Percentiles rank a stretch among this genome's conserved stretches.
These are phyloP conservation scores for Candida stauntonica DNA, from an alignment of 805 yeast species.

Conservation along the genomic window DNA sequence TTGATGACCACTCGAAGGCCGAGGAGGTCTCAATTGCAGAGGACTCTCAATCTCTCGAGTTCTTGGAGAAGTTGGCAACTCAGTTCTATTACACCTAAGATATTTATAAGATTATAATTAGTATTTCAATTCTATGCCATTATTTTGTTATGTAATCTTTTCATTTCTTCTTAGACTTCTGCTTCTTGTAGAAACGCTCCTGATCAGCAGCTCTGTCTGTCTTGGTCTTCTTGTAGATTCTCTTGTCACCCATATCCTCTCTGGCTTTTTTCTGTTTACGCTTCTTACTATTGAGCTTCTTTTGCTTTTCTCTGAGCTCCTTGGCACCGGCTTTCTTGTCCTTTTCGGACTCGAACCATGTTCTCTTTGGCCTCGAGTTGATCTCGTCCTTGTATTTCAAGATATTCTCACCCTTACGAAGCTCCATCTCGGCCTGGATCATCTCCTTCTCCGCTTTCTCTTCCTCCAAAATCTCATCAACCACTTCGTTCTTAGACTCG, in stretches of 20 bases:
- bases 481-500: slow-evolving; percentile 50
- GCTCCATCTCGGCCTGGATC: slow-evolving; percentile 84
- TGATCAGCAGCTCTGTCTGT: slow-evolving; percentile 57
- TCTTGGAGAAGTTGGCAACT: slow-evolving; percentile 17
- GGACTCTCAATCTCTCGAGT: slow-evolving; percentile 9
- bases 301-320: slow-evolving; percentile 28
- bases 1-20: slow-evolving; percentile 7
- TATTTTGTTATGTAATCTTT: not conserved
- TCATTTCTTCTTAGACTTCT: slow-evolving; percentile 19
- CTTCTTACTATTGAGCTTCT: slow-evolving; percentile 57
- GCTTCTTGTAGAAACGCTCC: slow-evolving; percentile 31
- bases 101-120: not conserved
- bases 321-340: slow-evolving; percentile 38
- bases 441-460: slow-evolving; percentile 88
- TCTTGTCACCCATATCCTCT: slow-evolving; percentile 40
- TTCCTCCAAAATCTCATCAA: slow-evolving; percentile 78
- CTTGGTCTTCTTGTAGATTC: slow-evolving; percentile 78
- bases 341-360: slow-evolving; percentile 79
- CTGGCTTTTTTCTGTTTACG: slow-evolving; percentile 66
- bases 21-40: slow-evolving; percentile 4
- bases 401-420: slow-evolving; percentile 80
- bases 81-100: slow-evolving; percentile 21
- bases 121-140: not conserved
- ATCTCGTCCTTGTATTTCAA: slow-evolving; percentile 79
- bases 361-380: slow-evolving; percentile 84